Conservation (phyloP, 345 rosid genomes). For the Xanthoceras sorbifolium region DNA sequence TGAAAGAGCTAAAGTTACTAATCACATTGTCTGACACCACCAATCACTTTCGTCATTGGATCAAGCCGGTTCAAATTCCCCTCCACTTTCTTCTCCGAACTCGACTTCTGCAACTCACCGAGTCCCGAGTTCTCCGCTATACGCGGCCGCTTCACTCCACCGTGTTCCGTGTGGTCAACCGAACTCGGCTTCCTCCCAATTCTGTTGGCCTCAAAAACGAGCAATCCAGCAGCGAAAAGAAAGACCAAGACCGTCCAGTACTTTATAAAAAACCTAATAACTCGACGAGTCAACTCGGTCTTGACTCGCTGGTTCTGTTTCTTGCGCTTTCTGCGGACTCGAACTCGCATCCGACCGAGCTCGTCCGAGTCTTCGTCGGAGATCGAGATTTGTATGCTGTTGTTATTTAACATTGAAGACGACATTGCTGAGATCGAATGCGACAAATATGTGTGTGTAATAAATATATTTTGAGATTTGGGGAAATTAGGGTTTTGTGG, state of each 20-base stretch:
- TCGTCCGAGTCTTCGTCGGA: constrained; percentile 81
- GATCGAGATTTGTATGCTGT: constrained; percentile 56
- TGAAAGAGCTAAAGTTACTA: neutral
- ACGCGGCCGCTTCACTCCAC: constrained; percentile 6
- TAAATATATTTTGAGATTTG: neutral
- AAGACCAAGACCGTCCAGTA: constrained; percentile 66
- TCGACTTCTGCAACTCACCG: constrained; percentile 15
- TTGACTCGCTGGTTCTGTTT: constrained; percentile 44
- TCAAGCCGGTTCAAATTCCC: constrained; percentile 60
- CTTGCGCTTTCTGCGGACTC: constrained; percentile 75
- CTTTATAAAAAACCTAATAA: constrained; percentile 48
- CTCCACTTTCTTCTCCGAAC: constrained; percentile 25
- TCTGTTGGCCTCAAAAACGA: constrained; percentile 64
- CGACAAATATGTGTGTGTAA: neutral
- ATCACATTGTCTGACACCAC: constrained; percentile 57
- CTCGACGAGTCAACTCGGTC: constrained; percentile 48
- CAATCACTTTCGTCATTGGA: constrained; percentile 45
- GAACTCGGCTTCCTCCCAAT: constrained; percentile 43
- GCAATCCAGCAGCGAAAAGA: constrained; percentile 53
- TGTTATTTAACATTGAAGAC: constrained; percentile 41
- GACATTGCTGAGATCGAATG: constrained; percentile 21
- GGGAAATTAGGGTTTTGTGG: constrained; percentile 11
- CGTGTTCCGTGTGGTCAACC: constrained; percentile 17
- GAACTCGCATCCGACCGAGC: constrained; percentile 57
- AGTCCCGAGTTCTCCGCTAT: neutral